Base-by-base conservation (phyloP, 2,329 filamentous ascomycete species). In the Paraphaeosphaeria minitans region DNA sequence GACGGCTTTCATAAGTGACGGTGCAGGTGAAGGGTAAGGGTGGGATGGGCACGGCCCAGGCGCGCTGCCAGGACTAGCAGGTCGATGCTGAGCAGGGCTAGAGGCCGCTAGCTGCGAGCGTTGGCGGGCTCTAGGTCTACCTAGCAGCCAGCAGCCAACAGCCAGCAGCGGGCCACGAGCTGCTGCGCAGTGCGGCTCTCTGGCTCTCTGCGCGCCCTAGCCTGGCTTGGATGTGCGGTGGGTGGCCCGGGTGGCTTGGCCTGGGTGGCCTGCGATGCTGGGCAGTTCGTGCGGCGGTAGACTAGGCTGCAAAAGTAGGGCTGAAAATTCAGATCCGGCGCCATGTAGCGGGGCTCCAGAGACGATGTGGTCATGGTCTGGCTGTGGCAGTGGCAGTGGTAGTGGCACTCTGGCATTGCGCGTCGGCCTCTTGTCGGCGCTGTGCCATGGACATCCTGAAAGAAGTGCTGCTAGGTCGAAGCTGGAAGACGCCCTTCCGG, bases 1-100 rank as follows among this genome's bases (percentile, higher is more conserved):
- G 66, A 62, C 45, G 64, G 58, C 62, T 69, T 72, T 71, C 62
- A 67, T 69, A 60, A n/a, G n/a, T n/a, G n/a, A n/a, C n/a, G 57
- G 62, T 69, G 67, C 64, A 66, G 60, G 61, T 57, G 65, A 53
- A 71, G 66, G 65, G 68, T 66, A 68, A 63, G 63, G 52, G 54
- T 31, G 29, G 29, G 37, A 39, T 39, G 57, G 61, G 66, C 64
- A 63, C 65, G 65, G 65, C 49, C 62, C 62, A 57, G 57, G 60
- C 50, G 63, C 60, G 53, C 66, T 72, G 69, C 61, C 56, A 52
- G 45, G 42, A 33, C 27, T 59, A 53, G 57, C 57, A 66, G 62
- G 61, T 59, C 63, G 49, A 57, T 61, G 50, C 61, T 8, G 29
- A 62, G 62, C 43, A 43, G 49, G 59, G 60, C 51, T 27, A 6